Base-by-base conservation (phyloP, 2,329 filamentous ascomycete species). In the Nakataea oryzae region DNA sequence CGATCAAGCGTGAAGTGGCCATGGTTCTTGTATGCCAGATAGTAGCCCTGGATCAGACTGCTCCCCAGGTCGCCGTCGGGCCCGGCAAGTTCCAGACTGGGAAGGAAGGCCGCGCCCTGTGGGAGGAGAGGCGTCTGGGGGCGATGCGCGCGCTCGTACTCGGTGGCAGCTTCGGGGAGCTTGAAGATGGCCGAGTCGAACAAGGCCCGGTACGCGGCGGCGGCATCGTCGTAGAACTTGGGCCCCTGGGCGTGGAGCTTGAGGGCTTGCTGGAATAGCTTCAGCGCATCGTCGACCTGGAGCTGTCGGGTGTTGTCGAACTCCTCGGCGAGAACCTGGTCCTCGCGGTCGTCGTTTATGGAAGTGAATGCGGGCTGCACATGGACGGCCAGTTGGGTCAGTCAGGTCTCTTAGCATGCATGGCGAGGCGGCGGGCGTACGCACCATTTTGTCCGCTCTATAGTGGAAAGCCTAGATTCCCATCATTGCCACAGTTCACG, bases 101-200 rank as follows among this genome's bases (percentile, higher is more conserved):
- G 75, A 4, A 76, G 77, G 66, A 81, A 81, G 1, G 73, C 71
- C 3, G 77, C 70, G 61, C 85, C 82, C 26, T 78, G 69, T 2
- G 75, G 73, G 3, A 80, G 75, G 62, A 79, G 75, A 12, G 76
- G 74, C 60, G 84, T 79, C 14, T 80, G 79, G 41, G 84, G 78
- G 66, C 76, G 74, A 65, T 86, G 86, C 62, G 87, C 82, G 67
- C 91, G 86, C 66, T 90, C 86, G 70, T 93, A 96, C 68, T 96
- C 92, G 61, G 91, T 93, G 55, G 86, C 79, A 4, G 90, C 91
- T 73, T 97, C 93, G 60, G 90, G 89, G 70, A 95, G 96, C 70
- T 86, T 88, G 78, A 97, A 97, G 63, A 99, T 95, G 62, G 97
- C 95, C 29, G 93, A 97, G 61, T 88, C 79, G 74, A 99, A 96